Conservation (phyloP, 2,329 filamentous ascomycete genomes). For the Aspergillaceae sp. region DNA sequence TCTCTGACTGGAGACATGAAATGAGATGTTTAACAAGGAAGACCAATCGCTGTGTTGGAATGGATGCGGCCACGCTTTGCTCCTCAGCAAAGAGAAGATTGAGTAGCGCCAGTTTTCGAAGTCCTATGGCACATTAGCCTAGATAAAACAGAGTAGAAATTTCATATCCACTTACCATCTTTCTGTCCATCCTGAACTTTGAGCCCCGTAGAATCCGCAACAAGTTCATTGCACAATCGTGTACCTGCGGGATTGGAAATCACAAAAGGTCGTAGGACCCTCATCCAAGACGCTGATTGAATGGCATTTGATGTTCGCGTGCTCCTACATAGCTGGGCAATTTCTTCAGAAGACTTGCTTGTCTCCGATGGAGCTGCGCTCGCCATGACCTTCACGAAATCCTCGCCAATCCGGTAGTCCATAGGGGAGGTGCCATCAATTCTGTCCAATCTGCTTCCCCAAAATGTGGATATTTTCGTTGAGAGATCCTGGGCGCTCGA, state of each 20-base stretch:
- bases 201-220: slow-evolving; percentile 52
- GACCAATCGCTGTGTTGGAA: slow-evolving; percentile 58
- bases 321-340: slow-evolving; percentile 27
- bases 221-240: slow-evolving; percentile 51
- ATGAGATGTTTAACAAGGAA: slow-evolving; percentile 75
- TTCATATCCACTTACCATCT: slow-evolving; percentile 29
- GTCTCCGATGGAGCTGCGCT: slow-evolving; percentile 19
- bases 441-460: slow-evolving; percentile 27
- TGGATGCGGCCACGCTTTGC: slow-evolving; percentile 39
- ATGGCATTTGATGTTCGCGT: slow-evolving; percentile 37
- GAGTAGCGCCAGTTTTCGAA: slow-evolving; percentile 45
- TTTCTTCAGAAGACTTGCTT: slow-evolving; percentile 21
- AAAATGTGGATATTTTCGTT: slow-evolving; percentile 19
- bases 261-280: slow-evolving; percentile 42
- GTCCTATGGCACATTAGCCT: slow-evolving; percentile 22
- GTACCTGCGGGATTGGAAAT: slow-evolving; percentile 40
- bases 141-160: background rate
- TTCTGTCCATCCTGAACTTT: slow-evolving; percentile 35
- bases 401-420: slow-evolving; percentile 33
- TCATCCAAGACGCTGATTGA: slow-evolving; percentile 40
- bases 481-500: slow-evolving; percentile 16
- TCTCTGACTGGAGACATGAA: slow-evolving; percentile 57
- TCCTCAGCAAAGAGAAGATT: slow-evolving; percentile 47
- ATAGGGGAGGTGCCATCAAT: slow-evolving; percentile 22
- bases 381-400: slow-evolving; percentile 33